Conservation (phyloP, 2,329 filamentous ascomycete species). For the Ilyonectria sp. region DNA sequence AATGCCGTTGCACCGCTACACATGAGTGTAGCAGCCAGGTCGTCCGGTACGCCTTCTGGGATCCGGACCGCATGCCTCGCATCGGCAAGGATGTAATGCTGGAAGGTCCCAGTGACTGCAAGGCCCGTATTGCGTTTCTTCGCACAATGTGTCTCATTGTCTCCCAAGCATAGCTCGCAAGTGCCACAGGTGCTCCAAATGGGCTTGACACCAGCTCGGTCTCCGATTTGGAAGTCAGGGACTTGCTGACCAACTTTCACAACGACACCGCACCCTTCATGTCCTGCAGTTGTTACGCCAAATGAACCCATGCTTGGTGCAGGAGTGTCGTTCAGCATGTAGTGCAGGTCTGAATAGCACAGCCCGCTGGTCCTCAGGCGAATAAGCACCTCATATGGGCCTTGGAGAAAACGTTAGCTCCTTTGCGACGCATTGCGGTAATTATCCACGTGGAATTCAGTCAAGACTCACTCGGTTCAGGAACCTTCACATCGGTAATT, state of each 20-base stretch:
- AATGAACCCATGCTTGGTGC: neutral
- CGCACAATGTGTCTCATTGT: conserved; percentile 3
- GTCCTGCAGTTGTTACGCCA: conserved; percentile 3
- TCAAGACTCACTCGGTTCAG: neutral
- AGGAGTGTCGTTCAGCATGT: conserved; percentile 6
- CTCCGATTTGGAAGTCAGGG: conserved; percentile 1
- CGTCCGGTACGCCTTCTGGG: neutral
- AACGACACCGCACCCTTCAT: conserved; percentile 9
- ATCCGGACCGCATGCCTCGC: conserved; percentile 1
- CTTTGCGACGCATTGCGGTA: neutral
- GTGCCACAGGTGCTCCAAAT: conserved; percentile 6
- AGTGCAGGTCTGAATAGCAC: conserved; percentile 10
- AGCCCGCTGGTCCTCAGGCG: neutral
- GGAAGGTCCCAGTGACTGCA: conserved; percentile 9
- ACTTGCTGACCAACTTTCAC: neutral
- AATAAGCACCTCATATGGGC: neutral
- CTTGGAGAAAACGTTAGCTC: neutral
- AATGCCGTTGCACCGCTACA: conserved; percentile 7
- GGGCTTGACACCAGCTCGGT: conserved; percentile 5
- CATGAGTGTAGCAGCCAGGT: conserved; percentile 10
- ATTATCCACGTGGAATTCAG: neutral
- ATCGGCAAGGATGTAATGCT: conserved; percentile 6
- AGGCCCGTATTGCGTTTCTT: conserved; percentile 4
- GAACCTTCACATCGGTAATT: neutral
- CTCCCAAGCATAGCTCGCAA: conserved; percentile 1